Evolutionary conservation across 345 rosid species (phyloP), one percentile per base, ranked within the genome.

Genomic region (Eucalyptus coolabah): DNA sequence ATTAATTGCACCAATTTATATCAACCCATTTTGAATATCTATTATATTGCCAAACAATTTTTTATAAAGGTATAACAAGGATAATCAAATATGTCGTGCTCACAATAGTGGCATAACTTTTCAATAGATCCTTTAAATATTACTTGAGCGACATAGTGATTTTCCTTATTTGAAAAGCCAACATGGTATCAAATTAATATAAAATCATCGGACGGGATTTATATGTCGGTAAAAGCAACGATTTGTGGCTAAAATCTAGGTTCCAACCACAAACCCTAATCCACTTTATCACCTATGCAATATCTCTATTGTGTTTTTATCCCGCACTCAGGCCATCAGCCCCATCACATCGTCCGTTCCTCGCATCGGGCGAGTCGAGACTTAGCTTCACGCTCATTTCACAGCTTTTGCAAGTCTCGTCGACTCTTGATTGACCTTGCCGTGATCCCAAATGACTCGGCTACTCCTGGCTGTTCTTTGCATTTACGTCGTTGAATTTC

Each of bases 111-210:
- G 11, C 37, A 65, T 65, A 0, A 65, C 77, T 15, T 65, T 15
- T 65, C 37, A n/a, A 15, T 65, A 0, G 19, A 65, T 65, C 11
- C 1, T 14, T 65, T n/a, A n/a, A n/a, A 65, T 65, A 7, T 65
- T 30, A 65, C 72, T 14, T n/a, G 19, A 65, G 10, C 5, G 0
- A 15, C 37, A 14, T n/a, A 15, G 0, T 16, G 19, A n/a, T 65
- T 65, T n/a, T 30, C 8, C 72, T n/a, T 15, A 65, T 4, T 65
- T 4, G 11, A 65, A n/a, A 65, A 65, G 0, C 1, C 6, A 2
- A 7, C 5, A 2, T 7, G 37, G 21, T 28, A 28, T 60, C 7
- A 60, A 60, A 26, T 60, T 60, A 60, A 26, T 60, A 60, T 60
- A 60, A 26, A 12, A 12, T 60, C 67, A 17, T 65, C 5, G 0